Evolutionary conservation across 805 yeast genomes (phyloP), one percentile per base, ranked within the genome.

Genomic region (Saccharomycopsis schoenii): DNA sequence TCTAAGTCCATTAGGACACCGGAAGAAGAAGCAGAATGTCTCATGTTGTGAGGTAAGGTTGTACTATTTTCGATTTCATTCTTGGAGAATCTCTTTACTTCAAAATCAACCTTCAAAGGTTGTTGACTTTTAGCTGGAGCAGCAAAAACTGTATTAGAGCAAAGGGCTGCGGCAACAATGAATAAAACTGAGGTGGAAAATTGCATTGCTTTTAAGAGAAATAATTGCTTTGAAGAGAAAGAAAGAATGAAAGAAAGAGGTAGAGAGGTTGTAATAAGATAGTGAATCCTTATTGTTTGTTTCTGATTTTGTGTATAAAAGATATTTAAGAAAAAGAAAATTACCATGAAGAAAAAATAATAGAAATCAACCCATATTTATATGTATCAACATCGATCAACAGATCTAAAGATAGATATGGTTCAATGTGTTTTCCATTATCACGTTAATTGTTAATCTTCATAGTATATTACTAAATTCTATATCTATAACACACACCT

Each of bases 1-100:
- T 68, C 66, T 25, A 80, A 63, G 4, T n/a, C 29, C 39, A 58
- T 12, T 19, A 14, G 11, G 8, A 58, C 34, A 47, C 60, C 57
- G 4, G 54, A 25, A 21, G 56, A 29, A 29, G 34, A 29, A 29
- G 34, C 34, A 4, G 34, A 47, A 17, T 15, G 19, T 21, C 37
- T 24, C 37, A 15, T 51, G 11, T 24, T 21, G 15, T 21, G 37
- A 6, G 17, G 36, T 21, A n/a, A 51, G 21, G 34, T 15, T 21
- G 14, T 51, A 29, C 17, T 24, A n/a, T 34, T 37, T n/a, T 36
- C 41, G 29, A 15, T 36, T 36, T 12, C n/a, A 29, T 21, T 40
- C 17, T 17, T 17, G 50, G 60, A 47, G 42, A 21, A 36, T 55
- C 61, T 61, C n/a, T 51, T 25, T 15, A 62, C 63, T 14, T 40